phyloP scores from a whole-genome alignment of 2,329 filamentous ascomycete species.

The Fusarium albosuccineum region DNA sequence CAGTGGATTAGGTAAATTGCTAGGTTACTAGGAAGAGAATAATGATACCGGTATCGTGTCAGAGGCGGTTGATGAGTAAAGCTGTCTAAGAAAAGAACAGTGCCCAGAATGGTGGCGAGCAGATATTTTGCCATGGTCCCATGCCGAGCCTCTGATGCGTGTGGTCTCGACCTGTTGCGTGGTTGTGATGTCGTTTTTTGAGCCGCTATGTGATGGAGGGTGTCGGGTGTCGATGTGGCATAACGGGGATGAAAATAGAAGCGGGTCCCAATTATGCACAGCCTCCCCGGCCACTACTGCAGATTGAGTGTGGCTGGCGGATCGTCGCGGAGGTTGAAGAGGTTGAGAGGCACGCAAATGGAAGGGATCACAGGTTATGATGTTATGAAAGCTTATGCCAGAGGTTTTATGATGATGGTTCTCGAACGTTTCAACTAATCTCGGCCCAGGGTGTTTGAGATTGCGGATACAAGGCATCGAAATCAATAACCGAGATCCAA shows the following conservation, averaged over 20 bases:
- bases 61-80: background rate
- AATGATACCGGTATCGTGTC: slow-evolving; percentile 1
- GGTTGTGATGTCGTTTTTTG: slow-evolving; percentile 14
- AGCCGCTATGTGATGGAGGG: slow-evolving; percentile 27
- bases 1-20: slow-evolving; percentile 8
- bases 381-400: background rate
- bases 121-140: background rate
- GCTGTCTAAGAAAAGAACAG: slow-evolving; percentile 6
- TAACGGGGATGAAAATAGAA: slow-evolving; percentile 40
- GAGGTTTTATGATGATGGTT: background rate
- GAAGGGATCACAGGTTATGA: slow-evolving; percentile 10
- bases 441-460: background rate
- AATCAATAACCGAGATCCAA: slow-evolving; percentile 29
- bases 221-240: slow-evolving; percentile 17
- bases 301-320: slow-evolving; percentile 8
- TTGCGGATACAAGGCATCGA: slow-evolving; percentile 5
- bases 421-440: background rate
- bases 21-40: background rate
- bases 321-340: slow-evolving; percentile 12
- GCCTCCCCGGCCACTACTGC: slow-evolving; percentile 31
- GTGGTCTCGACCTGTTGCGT: slow-evolving; percentile 1
- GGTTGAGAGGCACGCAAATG: slow-evolving; percentile 17
- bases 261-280: slow-evolving; percentile 25
- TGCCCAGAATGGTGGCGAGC: background rate
- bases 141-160: background rate